Evolutionary conservation across 2,329 filamentous ascomycete genomes (phyloP).

Genomic region (Fusarium torreyae): DNA sequence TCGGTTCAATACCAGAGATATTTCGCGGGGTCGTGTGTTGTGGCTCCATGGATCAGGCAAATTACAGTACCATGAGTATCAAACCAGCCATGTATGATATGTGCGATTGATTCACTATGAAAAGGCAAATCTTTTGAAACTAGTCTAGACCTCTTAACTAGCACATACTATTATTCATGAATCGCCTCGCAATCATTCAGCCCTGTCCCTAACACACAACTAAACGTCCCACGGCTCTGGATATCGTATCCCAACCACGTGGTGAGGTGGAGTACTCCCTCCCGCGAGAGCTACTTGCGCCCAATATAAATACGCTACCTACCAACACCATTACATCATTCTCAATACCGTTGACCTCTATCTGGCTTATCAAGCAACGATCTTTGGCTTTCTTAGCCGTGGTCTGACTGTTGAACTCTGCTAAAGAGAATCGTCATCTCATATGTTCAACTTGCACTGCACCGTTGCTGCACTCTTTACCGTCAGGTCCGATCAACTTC

Average conservation of each 20-base stretch:
- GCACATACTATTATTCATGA: neutral
- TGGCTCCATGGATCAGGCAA: constrained; percentile 4
- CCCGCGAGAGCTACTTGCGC: constrained; percentile 17
- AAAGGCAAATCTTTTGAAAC: neutral
- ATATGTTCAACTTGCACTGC: neutral
- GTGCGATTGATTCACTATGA: neutral
- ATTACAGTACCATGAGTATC: neutral
- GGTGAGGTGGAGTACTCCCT: constrained; percentile 45
- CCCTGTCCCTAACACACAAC: constrained; percentile 7
- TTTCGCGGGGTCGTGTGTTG: neutral
- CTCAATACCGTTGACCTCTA: constrained; percentile 25
- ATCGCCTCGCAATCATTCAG: constrained; percentile 8
- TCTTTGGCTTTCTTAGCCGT: neutral
- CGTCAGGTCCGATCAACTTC: neutral
- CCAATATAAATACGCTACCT: constrained; percentile 13
- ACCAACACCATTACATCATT: constrained; percentile 43
- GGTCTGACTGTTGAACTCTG: constrained; percentile 1
- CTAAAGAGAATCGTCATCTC: neutral
- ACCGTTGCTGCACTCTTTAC: neutral
- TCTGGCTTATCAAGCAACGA: constrained; percentile 34
- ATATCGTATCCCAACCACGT: constrained; percentile 26
- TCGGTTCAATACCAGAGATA: neutral
- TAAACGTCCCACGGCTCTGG: constrained; percentile 10
- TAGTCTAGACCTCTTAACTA: neutral
- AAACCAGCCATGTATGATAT: neutral